Evolutionary conservation across 2,329 filamentous ascomycete species (phyloP), one percentile per base, ranked within the genome.

Genomic region (Diaporthe sp.): DNA sequence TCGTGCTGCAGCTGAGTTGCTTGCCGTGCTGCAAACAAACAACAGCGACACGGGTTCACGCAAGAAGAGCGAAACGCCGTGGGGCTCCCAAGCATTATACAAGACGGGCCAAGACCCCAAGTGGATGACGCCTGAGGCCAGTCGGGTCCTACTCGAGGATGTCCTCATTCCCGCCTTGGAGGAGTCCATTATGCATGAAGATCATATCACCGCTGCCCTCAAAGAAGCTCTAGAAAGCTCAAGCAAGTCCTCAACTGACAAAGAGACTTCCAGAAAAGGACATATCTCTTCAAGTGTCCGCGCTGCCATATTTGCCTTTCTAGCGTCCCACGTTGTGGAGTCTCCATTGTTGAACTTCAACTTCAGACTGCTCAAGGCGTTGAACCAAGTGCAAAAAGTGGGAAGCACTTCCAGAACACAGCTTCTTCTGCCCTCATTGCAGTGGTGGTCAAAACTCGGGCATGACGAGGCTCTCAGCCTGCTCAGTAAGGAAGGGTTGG

Each of bases 121-220:
- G 61, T 91, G 90, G 87, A 86, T 97, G 72, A 83, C 89, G 4
- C 81, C 85, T 0, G 89, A 92, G 34, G 89, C 93, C 72, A 86
- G 86, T 2, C 85, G 88, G 58, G 92, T 90, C 75, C 84, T 97
- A 28, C 81, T 97, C 0, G 88, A 91, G 28, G 87, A 90, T 28
- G 88, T 94, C 51, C 84, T 98, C n/a, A 83, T 95, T 28, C 94
- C 94, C 0, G 90, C 89, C 2, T 85, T 98, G 13, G 96, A 98
- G 83, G 97, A 98, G 83, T 97, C 93, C 80, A 89, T 96, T 4
- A 90, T 98, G 78, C 95, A 98, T 81, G 86, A 91, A 5, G 90
- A 89, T 39, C 92, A 97, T 76, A 88, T 98, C 59, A 86, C 89
- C 37, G 90, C 90, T 28, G 89, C 92, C 3, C 82, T 98, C 7